Conservation (phyloP, 129 eudicot species). For the Centella asiatica region DNA sequence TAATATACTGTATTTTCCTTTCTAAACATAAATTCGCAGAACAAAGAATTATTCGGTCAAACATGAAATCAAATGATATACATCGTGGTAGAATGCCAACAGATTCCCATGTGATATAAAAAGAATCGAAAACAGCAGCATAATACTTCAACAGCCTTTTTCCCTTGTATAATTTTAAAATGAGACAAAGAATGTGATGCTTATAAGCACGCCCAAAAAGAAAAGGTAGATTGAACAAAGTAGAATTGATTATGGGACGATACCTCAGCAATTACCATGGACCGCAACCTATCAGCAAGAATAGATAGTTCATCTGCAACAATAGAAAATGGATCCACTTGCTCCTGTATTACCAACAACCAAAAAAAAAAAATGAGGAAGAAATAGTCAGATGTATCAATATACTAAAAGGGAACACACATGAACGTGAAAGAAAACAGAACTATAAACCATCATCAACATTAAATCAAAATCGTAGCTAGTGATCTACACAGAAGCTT, state of each 20-base stretch:
- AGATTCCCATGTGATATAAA: background rate
- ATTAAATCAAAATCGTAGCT: too few relatives aligned
- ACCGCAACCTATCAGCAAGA: conserved; percentile 62
- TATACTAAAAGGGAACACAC: background rate
- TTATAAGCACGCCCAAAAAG: background rate
- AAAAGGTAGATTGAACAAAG: background rate
- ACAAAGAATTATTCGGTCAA: background rate
- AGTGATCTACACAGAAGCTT: too few relatives aligned
- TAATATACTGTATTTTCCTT: background rate
- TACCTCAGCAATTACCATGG: conserved; percentile 94
- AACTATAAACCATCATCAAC: background rate
- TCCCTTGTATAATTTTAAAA: background rate
- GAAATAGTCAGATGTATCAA: conserved; percentile 12
- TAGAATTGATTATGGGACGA: background rate
- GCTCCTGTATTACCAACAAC: conserved; percentile 40
- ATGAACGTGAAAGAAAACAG: background rate
- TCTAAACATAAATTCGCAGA: conserved; percentile 10
- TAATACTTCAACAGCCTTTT: background rate
- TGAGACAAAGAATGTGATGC: background rate
- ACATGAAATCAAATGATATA: background rate
- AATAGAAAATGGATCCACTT: conserved; percentile 79
- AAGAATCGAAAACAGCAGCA: background rate
- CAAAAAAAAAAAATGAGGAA: too few relatives aligned
- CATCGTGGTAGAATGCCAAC: background rate
- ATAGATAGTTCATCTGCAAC: conserved; percentile 86